A percentile compares a stretch with the other conserved stretches of the same genome.
Conservation (phyloP, 257 asterid species). For the Capsicum pubescens region DNA sequence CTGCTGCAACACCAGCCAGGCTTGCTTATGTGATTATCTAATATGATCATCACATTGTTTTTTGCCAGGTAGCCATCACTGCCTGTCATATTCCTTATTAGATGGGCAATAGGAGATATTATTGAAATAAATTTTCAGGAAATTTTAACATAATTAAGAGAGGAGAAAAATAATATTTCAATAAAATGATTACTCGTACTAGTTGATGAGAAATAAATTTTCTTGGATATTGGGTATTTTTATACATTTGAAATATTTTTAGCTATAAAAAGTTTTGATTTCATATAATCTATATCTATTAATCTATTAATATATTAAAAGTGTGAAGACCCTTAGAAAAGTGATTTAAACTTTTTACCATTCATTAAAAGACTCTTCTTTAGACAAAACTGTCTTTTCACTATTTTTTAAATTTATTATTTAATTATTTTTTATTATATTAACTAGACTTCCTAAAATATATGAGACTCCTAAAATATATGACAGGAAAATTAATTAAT, state of each 20-base stretch:
- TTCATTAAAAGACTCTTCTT: no score
- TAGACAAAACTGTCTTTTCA: no score
- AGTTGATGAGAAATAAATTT: not conserved
- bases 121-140: not conserved
- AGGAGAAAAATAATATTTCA: not conserved
- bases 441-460: no score
- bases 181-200: not conserved
- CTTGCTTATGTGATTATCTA: constrained; percentile 90
- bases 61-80: constrained; percentile 79
- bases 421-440: no score
- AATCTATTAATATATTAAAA: no score
- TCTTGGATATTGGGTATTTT: not conserved
- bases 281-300: no score
- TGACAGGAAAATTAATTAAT: no score
- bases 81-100: constrained; percentile 50
- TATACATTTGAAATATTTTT: not conserved
- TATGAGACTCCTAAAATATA: no score
- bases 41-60: constrained; percentile 74
- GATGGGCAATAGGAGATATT: not conserved
- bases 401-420: no score
- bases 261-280: not conserved
- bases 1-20: constrained; percentile 98
- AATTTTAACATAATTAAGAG: not conserved
- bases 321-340: no score
- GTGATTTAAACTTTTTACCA: no score